Conservation (phyloP, 2,329 filamentous ascomycete genomes). For the Colletotrichum costaricense region DNA sequence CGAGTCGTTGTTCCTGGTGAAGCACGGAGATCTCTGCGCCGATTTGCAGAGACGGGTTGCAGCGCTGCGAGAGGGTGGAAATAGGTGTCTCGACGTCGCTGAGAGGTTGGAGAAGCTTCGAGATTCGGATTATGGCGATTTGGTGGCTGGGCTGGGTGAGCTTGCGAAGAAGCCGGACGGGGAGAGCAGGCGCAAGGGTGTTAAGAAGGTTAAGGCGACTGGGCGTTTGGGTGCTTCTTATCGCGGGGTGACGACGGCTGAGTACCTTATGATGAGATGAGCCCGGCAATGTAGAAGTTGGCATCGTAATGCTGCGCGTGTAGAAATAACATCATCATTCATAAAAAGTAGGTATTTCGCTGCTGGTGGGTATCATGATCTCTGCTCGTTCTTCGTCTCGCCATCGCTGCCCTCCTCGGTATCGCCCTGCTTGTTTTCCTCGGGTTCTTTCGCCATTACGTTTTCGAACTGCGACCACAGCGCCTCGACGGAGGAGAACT, state of each 20-base stretch:
- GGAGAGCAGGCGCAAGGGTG: background rate
- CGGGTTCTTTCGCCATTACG: slow-evolving; percentile 84
- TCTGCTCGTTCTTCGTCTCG: slow-evolving; percentile 42
- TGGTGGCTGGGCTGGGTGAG: background rate
- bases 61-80: background rate
- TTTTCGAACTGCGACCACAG: slow-evolving; percentile 98
- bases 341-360: background rate
- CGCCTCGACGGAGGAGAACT: slow-evolving; percentile 96
- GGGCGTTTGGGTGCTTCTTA: background rate
- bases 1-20: background rate
- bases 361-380: slow-evolving; percentile 36
- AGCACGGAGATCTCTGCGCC: background rate
- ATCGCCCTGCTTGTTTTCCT: slow-evolving; percentile 41
- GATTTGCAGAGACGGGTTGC: background rate
- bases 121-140: background rate
- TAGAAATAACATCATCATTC: background rate
- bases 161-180: background rate
- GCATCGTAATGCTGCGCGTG: background rate
- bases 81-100: background rate
- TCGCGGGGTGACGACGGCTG: background rate
- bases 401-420: slow-evolving; percentile 39
- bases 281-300: background rate
- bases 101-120: background rate
- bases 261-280: background rate
- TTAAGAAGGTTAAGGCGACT: background rate